phyloP scores from a whole-genome alignment of 2,329 filamentous ascomycete species.

The Dryadomyces sulphureus region DNA sequence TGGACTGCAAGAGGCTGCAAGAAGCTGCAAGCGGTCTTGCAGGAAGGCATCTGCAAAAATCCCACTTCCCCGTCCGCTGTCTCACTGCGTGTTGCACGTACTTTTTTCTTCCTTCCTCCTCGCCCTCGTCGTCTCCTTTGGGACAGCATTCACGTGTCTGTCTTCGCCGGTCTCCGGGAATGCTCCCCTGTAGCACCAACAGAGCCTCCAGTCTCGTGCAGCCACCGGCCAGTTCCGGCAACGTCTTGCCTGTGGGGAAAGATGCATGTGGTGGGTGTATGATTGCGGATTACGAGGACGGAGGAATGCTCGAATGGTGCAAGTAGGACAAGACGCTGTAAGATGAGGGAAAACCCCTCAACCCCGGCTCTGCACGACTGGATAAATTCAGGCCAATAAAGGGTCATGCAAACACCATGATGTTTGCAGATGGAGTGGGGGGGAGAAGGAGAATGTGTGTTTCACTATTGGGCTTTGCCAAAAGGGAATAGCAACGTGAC shows the following conservation, averaged over 20 bases:
- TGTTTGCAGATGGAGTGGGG: not conserved
- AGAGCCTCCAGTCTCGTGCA: not conserved
- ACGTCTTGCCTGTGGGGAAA: not conserved
- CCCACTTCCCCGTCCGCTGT: too few relatives aligned
- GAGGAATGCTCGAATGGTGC: too few relatives aligned
- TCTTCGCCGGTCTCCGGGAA: not conserved
- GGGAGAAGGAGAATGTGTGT: not conserved
- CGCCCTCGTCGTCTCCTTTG: too few relatives aligned
- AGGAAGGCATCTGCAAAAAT: too few relatives aligned
- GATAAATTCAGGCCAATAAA: too few relatives aligned
- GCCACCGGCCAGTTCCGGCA: slow-evolving; percentile 2
- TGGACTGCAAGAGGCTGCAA: not conserved
- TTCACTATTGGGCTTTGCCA: not conserved
- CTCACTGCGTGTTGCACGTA: not conserved
- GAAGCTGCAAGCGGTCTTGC: too few relatives aligned
- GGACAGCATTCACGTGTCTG: too few relatives aligned
- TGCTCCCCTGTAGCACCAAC: not conserved
- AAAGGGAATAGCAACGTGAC: slow-evolving; percentile 5
- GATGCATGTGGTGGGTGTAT: not conserved
- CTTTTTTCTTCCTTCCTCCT: too few relatives aligned
- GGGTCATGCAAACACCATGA: too few relatives aligned
- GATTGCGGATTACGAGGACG: too few relatives aligned
- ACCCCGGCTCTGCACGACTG: not conserved
- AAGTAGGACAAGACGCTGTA: not conserved
- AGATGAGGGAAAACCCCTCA: not conserved